Conservation (phyloP, 2,329 filamentous ascomycete species). For the Arachnomyces sp. region DNA sequence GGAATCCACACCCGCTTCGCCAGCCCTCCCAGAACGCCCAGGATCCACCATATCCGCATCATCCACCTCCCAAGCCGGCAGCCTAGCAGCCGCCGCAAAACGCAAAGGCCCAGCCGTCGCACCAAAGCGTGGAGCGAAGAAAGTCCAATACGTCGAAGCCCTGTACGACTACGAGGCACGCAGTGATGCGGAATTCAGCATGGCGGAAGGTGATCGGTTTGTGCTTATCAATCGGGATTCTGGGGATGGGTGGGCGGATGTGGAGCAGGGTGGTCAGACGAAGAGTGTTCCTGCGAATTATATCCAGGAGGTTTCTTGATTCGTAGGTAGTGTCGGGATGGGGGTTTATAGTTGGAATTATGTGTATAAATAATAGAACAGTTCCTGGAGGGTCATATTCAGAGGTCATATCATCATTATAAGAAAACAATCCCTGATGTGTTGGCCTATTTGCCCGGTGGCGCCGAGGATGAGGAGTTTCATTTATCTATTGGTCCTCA, state of each 20-base stretch:
- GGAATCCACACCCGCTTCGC: conserved; percentile 50
- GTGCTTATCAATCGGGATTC: conserved; percentile 80
- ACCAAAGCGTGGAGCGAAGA: conserved; percentile 83
- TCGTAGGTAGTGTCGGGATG: no score
- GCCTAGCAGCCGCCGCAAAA: conserved; percentile 46
- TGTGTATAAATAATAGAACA: no score
- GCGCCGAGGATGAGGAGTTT: no score
- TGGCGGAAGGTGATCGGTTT: conserved; percentile 84
- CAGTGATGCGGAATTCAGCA: conserved; percentile 78
- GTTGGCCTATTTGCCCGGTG: conserved; percentile 9
- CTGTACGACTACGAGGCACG: conserved; percentile 85
- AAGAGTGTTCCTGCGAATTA: conserved; percentile 94
- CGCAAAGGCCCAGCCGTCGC: conserved; percentile 91
- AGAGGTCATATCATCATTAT: no score
- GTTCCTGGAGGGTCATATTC: no score
- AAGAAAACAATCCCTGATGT: conserved; percentile 27
- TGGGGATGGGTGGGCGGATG: conserved; percentile 94
- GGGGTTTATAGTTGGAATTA: no score
- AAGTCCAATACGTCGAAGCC: conserved; percentile 85
- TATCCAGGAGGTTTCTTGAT: conserved; percentile 51
- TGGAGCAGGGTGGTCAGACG: conserved; percentile 78
- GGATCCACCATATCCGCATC: conserved; percentile 69
- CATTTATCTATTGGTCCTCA: no score
- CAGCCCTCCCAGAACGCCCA: conserved; percentile 46
- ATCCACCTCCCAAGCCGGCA: conserved; percentile 56